phyloP scores from a whole-genome alignment of 2,329 filamentous ascomycete species.

The Colletotrichum australisinense region DNA sequence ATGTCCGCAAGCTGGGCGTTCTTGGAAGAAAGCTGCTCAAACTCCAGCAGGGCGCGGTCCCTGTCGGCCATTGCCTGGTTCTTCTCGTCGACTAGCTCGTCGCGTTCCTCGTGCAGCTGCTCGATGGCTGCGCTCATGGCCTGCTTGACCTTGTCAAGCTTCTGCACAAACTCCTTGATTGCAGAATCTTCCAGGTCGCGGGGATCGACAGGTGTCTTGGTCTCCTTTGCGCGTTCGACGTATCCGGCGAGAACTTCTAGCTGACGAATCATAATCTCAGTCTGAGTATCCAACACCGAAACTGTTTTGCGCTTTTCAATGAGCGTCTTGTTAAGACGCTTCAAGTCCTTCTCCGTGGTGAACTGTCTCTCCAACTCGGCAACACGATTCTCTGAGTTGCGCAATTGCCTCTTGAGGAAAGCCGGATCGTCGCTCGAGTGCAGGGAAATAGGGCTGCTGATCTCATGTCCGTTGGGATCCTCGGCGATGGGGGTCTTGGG shows the following conservation, averaged over 20 bases:
- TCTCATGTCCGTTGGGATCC: constrained; percentile 61
- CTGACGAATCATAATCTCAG: constrained; percentile 94
- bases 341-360: constrained; percentile 71
- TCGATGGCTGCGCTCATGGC: constrained; percentile 69
- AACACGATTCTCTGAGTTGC: constrained; percentile 85
- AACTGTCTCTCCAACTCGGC: constrained; percentile 88
- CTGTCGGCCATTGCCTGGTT: constrained; percentile 85
- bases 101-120: constrained; percentile 76
- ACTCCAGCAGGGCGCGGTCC: constrained; percentile 93
- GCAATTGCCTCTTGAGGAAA: constrained; percentile 79
- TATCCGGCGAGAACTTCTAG: constrained; percentile 90
- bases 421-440: constrained; percentile 73
- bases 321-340: constrained; percentile 86
- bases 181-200: constrained; percentile 87
- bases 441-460: constrained; percentile 78
- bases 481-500: constrained; percentile 74
- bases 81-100: constrained; percentile 87
- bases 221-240: constrained; percentile 86
- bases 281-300: constrained; percentile 91
- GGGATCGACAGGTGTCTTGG: constrained; percentile 82
- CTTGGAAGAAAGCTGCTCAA: constrained; percentile 93
- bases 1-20: constrained; percentile 94
- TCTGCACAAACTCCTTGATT: constrained; percentile 90
- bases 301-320: constrained; percentile 96
- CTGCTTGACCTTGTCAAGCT: constrained; percentile 71